Conservation (phyloP, 2,329 filamentous ascomycete species). For the Coleophoma crateriformis region DNA sequence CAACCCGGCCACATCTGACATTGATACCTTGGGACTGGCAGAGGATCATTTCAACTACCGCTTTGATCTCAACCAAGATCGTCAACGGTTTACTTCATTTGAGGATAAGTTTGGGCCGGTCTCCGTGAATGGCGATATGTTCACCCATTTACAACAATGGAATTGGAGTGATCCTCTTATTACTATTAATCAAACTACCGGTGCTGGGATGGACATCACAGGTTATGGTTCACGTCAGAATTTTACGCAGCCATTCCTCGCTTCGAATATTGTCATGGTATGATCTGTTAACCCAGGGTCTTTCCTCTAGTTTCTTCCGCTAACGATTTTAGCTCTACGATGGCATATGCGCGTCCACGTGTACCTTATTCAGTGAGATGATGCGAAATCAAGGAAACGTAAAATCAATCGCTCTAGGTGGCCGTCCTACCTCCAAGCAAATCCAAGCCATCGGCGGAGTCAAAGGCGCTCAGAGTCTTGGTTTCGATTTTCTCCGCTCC, state of each 20-base stretch:
- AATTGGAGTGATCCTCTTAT: slow-evolving; percentile 3
- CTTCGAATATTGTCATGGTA: slow-evolving; percentile 30
- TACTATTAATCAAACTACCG: slow-evolving; percentile 1
- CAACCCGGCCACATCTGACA: neutral
- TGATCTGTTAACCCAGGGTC: neutral
- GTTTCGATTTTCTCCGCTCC: neutral
- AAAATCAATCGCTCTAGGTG: slow-evolving; percentile 50
- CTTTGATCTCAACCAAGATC: slow-evolving; percentile 1
- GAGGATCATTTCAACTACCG: slow-evolving; percentile 1
- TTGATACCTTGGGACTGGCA: neutral
- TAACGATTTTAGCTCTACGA: slow-evolving; percentile 33
- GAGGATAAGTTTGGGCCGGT: slow-evolving; percentile 3
- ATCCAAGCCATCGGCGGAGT: slow-evolving; percentile 58
- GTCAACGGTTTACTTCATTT: slow-evolving; percentile 1
- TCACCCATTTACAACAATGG: slow-evolving; percentile 2
- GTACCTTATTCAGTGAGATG: slow-evolving; percentile 49
- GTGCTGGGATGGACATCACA: slow-evolving; percentile 14
- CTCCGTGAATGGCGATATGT: neutral
- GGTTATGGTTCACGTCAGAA: slow-evolving; percentile 17
- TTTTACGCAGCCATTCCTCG: slow-evolving; percentile 24
- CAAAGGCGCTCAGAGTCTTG: slow-evolving; percentile 40
- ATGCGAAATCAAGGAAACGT: slow-evolving; percentile 44
- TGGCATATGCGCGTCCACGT: slow-evolving; percentile 52
- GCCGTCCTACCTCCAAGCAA: slow-evolving; percentile 41
- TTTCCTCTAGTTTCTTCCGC: neutral